These are phyloP conservation scores for Histomonas meleagridis DNA, from an alignment of 208 protist species.

Conservation along the genomic window DNA sequence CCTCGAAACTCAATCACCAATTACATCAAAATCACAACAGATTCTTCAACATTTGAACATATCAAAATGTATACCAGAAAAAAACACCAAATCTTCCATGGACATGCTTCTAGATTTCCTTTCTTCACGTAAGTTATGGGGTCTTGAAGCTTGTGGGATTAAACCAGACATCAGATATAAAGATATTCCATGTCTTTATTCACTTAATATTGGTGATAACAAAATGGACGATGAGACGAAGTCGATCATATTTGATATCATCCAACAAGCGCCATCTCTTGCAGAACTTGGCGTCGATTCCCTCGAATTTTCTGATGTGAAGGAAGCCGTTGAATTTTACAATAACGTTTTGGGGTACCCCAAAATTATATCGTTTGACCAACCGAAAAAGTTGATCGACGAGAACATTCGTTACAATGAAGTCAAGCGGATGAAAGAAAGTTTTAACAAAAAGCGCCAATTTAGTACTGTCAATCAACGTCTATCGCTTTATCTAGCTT, in stretches of 20 bases:
- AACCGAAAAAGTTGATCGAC: background rate
- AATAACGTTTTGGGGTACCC: background rate
- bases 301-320: background rate
- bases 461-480: background rate
- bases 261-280: background rate
- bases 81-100: background rate
- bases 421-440: background rate
- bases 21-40: background rate
- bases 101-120: background rate
- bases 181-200: background rate
- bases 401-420: background rate
- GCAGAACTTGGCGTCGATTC: background rate
- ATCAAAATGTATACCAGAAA: background rate
- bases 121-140: background rate
- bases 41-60: background rate
- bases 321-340: background rate
- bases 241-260: background rate
- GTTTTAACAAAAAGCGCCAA: background rate
- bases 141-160: background rate
- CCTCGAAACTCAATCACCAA: background rate
- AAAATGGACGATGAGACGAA: background rate
- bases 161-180: background rate
- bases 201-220: background rate
- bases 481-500: background rate
- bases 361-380: background rate